Base-by-base conservation (phyloP, 1,284 basidiomycete genomes). In the Malassezia brasiliensis region DNA sequence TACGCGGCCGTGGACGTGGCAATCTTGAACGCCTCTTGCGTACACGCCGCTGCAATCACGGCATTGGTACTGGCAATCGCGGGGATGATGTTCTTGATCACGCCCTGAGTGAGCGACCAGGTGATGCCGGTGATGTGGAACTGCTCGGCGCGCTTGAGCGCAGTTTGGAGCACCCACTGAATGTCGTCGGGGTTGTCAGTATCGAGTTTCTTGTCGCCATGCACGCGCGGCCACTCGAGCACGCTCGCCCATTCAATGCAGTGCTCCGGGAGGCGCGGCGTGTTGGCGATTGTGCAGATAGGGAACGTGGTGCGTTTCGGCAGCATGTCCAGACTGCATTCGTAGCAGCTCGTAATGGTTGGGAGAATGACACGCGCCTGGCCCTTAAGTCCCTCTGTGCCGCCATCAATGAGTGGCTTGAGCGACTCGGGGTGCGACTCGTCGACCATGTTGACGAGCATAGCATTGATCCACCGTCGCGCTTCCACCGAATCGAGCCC, bases 231-330 rank as follows among this genome's bases (percentile, higher is more conserved):
- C 94, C 94, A 99, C 76, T 99, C 91, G 34, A 99, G 79, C n/a
- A 98, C 91, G 45, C 88, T 91, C 0, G 94, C 94, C 93, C 94
- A 99, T 77, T 98, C 94, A 72, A 99, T 96, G 73, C 94, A 98
- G 74, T 99, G 94, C 75, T 99, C 94, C 3, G 94, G 94, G 31
- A 98, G 79, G 54, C 94, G 86, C 15, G 94, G 94, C 0, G 94
- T 99, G 72, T 98, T 98, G 54, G 94, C 94, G 62, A 99, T 96
- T 1, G 94, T 99, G 75, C 94, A 99, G 62, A 99, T 96, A 0
- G 94, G 94, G 75, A 91, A 99, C 5, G 86, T 86, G 35, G 90
- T 96, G 6, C 87, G 93, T 61, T 94, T 94, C 75, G 93, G 96
- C 48, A 96, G 82, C 88, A 98, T 94, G 74, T 96, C 91, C 47